Percentiles rank a stretch among this genome's conserved stretches.
Evolutionary conservation across 768 basidiomycete genomes (phyloP).

Genomic region (Lyophyllum atratum): DNA sequence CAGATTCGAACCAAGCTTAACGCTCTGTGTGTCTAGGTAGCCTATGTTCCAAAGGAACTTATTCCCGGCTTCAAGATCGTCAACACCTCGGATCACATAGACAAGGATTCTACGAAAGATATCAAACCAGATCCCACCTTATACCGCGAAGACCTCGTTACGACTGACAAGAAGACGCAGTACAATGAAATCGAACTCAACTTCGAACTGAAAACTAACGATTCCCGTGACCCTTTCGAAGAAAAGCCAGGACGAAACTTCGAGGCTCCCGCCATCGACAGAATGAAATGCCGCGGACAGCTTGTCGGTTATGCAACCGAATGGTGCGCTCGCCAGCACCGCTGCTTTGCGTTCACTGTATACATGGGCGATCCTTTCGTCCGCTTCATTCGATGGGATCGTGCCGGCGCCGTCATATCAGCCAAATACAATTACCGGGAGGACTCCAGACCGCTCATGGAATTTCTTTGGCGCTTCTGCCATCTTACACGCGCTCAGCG

Average conservation of each 20-base stretch:
- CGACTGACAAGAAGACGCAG: conserved; percentile 3
- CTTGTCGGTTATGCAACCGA: conserved; percentile 23
- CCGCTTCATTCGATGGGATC: conserved; percentile 8
- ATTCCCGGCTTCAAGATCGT: background rate
- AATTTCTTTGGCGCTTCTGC: conserved; percentile 2
- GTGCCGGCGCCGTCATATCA: background rate
- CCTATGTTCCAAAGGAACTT: background rate
- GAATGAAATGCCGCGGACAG: conserved; percentile 20
- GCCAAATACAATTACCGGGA: background rate
- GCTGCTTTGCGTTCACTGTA: background rate
- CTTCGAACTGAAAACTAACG: conserved; percentile 18
- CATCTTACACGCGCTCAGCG: conserved; percentile 12
- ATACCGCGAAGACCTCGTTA: conserved; percentile 6
- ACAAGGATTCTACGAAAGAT: background rate
- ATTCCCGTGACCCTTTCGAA: conserved; percentile 12
- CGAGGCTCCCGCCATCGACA: background rate
- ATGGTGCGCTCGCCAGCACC: conserved; percentile 14
- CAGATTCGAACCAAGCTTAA: background rate
- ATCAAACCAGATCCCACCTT: conserved; percentile 8
- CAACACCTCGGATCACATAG: background rate
- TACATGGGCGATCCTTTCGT: background rate
- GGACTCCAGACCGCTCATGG: background rate
- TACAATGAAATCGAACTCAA: conserved; percentile 7
- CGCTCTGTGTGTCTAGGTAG: background rate
- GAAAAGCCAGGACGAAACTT: background rate